Conservation (phyloP, 139 green algal species). For the Astrephomene gubernaculifera region DNA sequence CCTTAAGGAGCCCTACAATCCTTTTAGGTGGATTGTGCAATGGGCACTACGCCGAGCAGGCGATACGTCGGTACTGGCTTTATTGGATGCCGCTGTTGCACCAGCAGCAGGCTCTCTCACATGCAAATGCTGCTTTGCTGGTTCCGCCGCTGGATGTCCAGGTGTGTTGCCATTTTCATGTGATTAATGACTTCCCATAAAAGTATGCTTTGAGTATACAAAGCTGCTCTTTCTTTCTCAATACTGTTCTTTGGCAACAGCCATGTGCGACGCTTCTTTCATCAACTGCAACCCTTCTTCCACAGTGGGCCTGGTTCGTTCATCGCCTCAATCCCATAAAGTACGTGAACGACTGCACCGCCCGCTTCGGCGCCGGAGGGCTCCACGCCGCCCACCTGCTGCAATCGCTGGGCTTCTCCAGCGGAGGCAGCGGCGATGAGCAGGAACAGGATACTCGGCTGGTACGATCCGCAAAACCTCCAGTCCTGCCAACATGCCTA, state of each 20-base stretch:
- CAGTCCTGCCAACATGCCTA: background rate
- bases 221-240: background rate
- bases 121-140: background rate
- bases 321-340: slow-evolving; percentile 29
- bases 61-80: slow-evolving; percentile 32
- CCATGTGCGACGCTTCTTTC: background rate
- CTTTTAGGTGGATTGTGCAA: slow-evolving; percentile 3
- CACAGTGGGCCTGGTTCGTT: slow-evolving; percentile 33
- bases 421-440: background rate
- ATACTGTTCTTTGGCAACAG: background rate
- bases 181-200: background rate
- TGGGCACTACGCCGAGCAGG: slow-evolving; percentile 28
- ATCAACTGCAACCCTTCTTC: too few relatives aligned
- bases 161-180: background rate
- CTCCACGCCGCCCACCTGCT: background rate
- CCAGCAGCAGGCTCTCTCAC: background rate
- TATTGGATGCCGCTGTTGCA: slow-evolving; percentile 31
- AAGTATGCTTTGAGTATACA: background rate
- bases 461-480: background rate
- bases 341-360: slow-evolving; percentile 2
- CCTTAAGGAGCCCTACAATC: background rate
- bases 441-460: background rate
- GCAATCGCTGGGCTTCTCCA: slow-evolving; percentile 23
- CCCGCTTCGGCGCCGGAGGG: background rate
- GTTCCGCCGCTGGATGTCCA: slow-evolving; percentile 32